A percentile compares a stretch with the other conserved stretches of the same genome.
Evolutionary conservation across 139 green algal species (phyloP).

Genomic region (Nannochloris sp.): DNA sequence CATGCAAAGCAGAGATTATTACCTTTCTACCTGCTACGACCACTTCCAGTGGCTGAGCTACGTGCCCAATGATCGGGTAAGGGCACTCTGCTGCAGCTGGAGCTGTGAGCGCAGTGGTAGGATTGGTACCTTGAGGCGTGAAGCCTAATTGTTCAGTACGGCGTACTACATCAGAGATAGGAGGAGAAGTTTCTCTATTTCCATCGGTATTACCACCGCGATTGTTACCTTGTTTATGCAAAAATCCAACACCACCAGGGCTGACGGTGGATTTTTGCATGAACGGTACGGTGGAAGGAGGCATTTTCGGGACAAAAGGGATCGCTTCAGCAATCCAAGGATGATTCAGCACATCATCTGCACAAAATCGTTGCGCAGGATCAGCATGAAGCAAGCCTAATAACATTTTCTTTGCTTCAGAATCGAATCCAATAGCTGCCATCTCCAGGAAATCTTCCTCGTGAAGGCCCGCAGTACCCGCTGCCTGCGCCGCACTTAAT

Average conservation of each 20-base stretch:
- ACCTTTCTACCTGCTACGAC: neutral
- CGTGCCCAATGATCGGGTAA: constrained; percentile 7
- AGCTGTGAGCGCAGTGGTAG: too few species aligned
- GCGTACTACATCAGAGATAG: neutral
- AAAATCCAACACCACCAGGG: too few species aligned
- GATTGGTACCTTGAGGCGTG: neutral
- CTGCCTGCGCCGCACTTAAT: too few species aligned
- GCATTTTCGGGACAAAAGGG: neutral
- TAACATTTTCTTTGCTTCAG: constrained; percentile 4
- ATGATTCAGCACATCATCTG: constrained; percentile 6
- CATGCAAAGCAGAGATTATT: constrained; percentile 4
- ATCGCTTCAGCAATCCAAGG: constrained; percentile 12
- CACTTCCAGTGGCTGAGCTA: constrained; percentile 1
- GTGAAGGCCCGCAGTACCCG: too few species aligned
- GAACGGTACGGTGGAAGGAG: too few species aligned
- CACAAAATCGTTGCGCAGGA: constrained; percentile 18
- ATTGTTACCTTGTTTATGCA: too few species aligned
- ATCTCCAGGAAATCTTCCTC: too few species aligned
- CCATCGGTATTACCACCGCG: neutral
- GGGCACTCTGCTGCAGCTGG: too few species aligned
- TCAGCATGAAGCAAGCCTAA: constrained; percentile 21
- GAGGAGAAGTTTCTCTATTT: neutral
- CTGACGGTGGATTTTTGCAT: too few species aligned
- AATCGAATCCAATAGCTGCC: constrained; percentile 22
- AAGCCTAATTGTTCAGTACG: neutral